Evolutionary conservation across 441 rosid genomes (phyloP).

Genomic region (Eugenia klotzschiana): DNA sequence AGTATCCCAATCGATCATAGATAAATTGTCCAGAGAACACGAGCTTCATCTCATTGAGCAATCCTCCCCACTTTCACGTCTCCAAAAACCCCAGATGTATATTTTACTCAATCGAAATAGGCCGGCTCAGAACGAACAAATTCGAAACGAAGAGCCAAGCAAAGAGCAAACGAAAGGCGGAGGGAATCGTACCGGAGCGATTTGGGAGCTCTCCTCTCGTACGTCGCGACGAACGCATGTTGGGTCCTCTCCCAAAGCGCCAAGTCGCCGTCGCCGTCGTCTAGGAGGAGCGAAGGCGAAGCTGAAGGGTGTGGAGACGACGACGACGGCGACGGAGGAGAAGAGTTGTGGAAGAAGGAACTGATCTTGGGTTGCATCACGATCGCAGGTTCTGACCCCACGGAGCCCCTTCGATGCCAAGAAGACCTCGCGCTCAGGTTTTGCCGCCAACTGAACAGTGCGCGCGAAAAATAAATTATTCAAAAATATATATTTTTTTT

Average conservation of each 20-base stretch:
- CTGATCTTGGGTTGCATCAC: slow-evolving; percentile 66
- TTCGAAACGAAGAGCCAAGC: background rate
- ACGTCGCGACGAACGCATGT: slow-evolving; percentile 29
- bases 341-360: slow-evolving; percentile 51
- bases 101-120: background rate
- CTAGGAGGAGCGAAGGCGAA: background rate
- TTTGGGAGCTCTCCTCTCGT: slow-evolving; percentile 31
- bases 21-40: background rate
- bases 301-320: slow-evolving; percentile 1
- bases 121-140: background rate
- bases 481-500: too few species aligned
- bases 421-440: background rate
- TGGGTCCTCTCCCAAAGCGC: slow-evolving; percentile 24
- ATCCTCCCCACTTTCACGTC: background rate
- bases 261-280: slow-evolving; percentile 5
- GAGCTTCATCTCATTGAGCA: background rate
- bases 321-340: background rate
- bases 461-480: background rate
- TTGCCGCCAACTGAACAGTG: background rate
- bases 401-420: background rate
- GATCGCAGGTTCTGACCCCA: background rate
- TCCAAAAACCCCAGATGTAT: background rate
- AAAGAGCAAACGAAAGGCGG: background rate
- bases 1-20: background rate
- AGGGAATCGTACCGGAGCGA: slow-evolving; percentile 15